Evolutionary conservation across 2,329 filamentous ascomycete genomes (phyloP), one percentile per base, ranked within the genome.

Genomic region (Metarhizium humberi): DNA sequence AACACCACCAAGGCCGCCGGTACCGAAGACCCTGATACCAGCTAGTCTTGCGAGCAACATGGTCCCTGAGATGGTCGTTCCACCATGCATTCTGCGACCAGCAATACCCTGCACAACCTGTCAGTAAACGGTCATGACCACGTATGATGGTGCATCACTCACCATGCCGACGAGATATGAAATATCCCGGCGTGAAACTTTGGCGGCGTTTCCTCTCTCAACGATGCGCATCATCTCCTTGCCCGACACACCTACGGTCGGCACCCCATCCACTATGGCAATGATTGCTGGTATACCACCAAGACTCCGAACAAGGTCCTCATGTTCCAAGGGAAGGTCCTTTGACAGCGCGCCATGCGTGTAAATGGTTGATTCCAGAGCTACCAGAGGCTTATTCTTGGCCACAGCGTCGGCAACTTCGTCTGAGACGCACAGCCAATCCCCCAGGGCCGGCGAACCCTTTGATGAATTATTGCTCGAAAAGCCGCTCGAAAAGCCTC

Each of bases 281-380:
- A 96, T 89, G 3, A 95, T 95, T 34, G 94, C 94, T 3, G 94
- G 94, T 14, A 96, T 80, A 16, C 80, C 90, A 43, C 94, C 94
- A 70, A 91, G 81, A 45, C 78, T 76, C 49, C 94, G 87, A 51
- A 97, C 88, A 45, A 95, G 78, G 13, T 85, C 84, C 66, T 96
- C 90, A 57, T 97, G 81, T 70, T 97, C 90, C 52, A 95, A 79
- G 50, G 86, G 80, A 20, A 82, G 73, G 49, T 80, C 78, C 38
- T 84, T 81, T n/a, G 90, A 89, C 14, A 99, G 77, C 25, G 87
- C 85, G 45, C 91, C 92, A 72, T 99, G 94, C 1, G 94, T 99
- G 71, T 99, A 97, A 63, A 99, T 97, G 4, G 94, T 96, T 2
- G 90, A 91, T 71, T 99, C 94, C 4, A 99, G 79, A 16, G 92